A percentile compares a stretch with the other conserved stretches of the same genome.
phyloP scores from a whole-genome alignment of 1,284 basidiomycete species.

The Puccinia hordei region DNA sequence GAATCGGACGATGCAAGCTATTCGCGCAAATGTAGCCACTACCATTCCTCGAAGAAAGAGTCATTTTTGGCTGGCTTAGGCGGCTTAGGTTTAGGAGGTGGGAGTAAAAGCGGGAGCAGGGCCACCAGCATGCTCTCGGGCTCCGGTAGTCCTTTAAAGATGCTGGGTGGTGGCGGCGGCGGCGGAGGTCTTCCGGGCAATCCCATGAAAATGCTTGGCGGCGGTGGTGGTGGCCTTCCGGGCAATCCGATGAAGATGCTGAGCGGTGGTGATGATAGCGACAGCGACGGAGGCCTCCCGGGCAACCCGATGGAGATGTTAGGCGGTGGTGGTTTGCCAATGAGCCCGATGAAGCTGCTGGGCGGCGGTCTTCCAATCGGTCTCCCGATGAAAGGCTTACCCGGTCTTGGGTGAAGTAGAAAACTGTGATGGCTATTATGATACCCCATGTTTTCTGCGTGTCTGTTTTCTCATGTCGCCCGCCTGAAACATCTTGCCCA shows the following conservation, averaged over 20 bases:
- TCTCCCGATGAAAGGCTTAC: background rate
- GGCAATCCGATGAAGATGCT: background rate
- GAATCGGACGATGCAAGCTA: background rate
- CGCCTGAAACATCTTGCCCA: no score
- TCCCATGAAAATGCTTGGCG: no score
- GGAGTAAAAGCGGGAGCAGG: background rate
- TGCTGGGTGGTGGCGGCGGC: background rate
- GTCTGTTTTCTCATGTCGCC: no score
- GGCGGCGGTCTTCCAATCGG: background rate
- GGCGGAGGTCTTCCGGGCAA: background rate
- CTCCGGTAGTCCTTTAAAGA: background rate
- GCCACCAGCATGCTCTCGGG: background rate
- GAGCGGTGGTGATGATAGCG: background rate
- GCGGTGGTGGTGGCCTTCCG: no score
- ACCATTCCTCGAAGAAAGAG: background rate
- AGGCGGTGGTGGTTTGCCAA: no score
- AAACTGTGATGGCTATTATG: no score
- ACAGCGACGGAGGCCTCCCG: background rate
- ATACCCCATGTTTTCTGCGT: no score
- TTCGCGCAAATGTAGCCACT: background rate
- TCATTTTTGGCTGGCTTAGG: background rate
- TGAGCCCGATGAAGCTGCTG: no score
- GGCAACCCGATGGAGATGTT: no score
- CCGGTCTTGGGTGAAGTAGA: background rate
- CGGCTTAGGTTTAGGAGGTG: no score